phyloP scores from a whole-genome alignment of 495 filamentous ascomycete species.

The Glutinoglossum americanum region DNA sequence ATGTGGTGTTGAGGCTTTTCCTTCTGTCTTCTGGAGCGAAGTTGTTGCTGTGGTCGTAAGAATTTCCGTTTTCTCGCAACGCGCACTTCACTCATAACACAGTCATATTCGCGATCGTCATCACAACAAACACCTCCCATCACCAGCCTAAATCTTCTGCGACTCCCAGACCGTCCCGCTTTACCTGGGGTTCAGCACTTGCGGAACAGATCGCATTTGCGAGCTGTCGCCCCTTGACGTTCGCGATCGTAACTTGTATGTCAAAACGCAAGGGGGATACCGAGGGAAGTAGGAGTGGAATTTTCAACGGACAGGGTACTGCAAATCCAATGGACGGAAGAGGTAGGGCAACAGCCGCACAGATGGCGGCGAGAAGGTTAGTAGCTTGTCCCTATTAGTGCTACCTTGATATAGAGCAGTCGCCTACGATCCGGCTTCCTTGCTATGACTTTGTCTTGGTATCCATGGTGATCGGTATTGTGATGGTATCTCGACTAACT shows the following conservation, averaged over 20 bases:
- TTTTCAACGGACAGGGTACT: not conserved
- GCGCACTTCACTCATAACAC: not conserved
- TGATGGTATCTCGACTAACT: not conserved
- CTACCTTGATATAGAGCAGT: not conserved
- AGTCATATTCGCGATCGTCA: not conserved
- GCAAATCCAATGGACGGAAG: not conserved
- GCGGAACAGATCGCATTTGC: not conserved
- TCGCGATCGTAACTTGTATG: not conserved
- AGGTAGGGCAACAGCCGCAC: not conserved
- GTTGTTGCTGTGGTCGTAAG: not conserved
- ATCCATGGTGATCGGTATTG: too few species aligned
- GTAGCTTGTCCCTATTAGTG: not conserved
- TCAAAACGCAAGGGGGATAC: slow-evolving; percentile 1
- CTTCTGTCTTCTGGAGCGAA: not conserved
- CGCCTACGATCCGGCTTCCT: not conserved
- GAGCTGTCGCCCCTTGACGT: not conserved
- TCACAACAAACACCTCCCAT: not conserved
- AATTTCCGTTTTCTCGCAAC: not conserved
- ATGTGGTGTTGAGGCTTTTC: not conserved
- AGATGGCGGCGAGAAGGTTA: slow-evolving; percentile 1
- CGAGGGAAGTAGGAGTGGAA: not conserved
- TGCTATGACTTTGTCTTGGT: not conserved
- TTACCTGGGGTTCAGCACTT: not conserved
- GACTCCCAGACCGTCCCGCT: not conserved
- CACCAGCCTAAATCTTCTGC: not conserved